Evolutionary conservation across 768 basidiomycete species (phyloP).

Genomic region (Mrakia frigida): DNA sequence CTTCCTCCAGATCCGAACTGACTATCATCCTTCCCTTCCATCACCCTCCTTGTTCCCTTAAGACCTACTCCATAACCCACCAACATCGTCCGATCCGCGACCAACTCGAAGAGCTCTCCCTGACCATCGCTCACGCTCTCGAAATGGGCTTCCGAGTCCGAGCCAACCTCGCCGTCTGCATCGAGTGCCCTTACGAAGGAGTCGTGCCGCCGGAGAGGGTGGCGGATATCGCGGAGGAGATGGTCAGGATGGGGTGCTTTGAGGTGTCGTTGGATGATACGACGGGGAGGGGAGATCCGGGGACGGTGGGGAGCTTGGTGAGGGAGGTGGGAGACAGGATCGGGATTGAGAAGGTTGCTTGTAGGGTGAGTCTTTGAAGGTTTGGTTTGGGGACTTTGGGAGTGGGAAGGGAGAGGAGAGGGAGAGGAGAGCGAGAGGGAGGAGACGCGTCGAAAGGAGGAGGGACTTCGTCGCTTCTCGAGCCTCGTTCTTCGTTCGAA

Average conservation of each 20-base stretch:
- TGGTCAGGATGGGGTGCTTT: constrained; percentile 88
- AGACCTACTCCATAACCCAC: constrained; percentile 71
- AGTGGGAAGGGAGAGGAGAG: background rate
- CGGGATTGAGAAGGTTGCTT: constrained; percentile 62
- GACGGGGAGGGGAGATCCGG: constrained; percentile 75
- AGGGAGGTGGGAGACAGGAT: constrained; percentile 62
- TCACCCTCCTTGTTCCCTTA: too few relatives aligned
- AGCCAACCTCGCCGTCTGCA: constrained; percentile 73
- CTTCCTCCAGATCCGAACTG: background rate
- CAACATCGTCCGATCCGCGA: constrained; percentile 69
- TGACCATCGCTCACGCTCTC: constrained; percentile 60
- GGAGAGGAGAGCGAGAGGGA: background rate
- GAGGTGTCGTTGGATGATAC: constrained; percentile 84
- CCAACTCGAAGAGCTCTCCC: constrained; percentile 59
- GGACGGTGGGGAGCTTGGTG: constrained; percentile 61
- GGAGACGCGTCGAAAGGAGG: background rate
- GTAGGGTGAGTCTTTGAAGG: constrained; percentile 47
- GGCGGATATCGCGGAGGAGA: constrained; percentile 61
- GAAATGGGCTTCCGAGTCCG: constrained; percentile 45
- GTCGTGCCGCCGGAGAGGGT: constrained; percentile 61
- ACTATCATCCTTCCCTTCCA: background rate
- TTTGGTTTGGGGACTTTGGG: too few relatives aligned
- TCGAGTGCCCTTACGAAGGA: constrained; percentile 84
- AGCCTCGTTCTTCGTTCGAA: too few relatives aligned
- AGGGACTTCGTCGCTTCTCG: too few relatives aligned